phyloP scores from a whole-genome alignment of 139 green algal species.

The Chlorella sp. region DNA sequence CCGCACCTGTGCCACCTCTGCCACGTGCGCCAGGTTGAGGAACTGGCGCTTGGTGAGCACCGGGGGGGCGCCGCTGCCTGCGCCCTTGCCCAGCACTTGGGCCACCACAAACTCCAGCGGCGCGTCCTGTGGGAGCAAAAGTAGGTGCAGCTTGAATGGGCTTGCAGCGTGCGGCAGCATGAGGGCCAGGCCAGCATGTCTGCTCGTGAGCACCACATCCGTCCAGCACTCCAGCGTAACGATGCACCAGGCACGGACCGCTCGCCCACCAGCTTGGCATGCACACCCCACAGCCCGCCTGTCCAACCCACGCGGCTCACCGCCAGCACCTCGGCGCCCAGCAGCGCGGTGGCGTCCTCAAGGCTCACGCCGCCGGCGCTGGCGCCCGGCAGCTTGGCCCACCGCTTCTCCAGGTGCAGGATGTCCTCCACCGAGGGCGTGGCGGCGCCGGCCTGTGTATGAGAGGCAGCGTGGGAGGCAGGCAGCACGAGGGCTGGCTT shows the following conservation, averaged over 20 bases:
- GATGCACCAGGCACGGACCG: neutral
- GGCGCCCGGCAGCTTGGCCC: slow-evolving; percentile 14
- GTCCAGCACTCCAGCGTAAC: too few relatives aligned
- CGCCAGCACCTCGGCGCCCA: slow-evolving; percentile 20
- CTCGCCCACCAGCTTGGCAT: neutral
- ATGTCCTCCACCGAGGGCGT: slow-evolving; percentile 9
- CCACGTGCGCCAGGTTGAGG: slow-evolving; percentile 24
- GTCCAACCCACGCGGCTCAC: neutral
- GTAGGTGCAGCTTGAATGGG: neutral
- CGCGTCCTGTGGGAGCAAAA: neutral
- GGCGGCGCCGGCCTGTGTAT: neutral
- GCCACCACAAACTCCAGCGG: slow-evolving; percentile 19
- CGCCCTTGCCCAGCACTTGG: slow-evolving; percentile 13
- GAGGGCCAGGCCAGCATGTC: neutral
- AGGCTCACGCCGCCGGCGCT: neutral
- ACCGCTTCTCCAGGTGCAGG: slow-evolving; percentile 29
- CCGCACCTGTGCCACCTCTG: slow-evolving; percentile 11
- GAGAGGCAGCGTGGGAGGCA: too few relatives aligned
- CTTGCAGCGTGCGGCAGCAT: neutral
- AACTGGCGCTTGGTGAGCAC: slow-evolving; percentile 31
- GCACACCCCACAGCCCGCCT: neutral
- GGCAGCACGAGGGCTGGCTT: too few relatives aligned
- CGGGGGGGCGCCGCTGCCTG: neutral
- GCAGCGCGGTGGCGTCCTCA: slow-evolving; percentile 1
- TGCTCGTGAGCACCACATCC: neutral